phyloP scores from a whole-genome alignment of 805 yeast genomes.

The Ogataea neopini region DNA sequence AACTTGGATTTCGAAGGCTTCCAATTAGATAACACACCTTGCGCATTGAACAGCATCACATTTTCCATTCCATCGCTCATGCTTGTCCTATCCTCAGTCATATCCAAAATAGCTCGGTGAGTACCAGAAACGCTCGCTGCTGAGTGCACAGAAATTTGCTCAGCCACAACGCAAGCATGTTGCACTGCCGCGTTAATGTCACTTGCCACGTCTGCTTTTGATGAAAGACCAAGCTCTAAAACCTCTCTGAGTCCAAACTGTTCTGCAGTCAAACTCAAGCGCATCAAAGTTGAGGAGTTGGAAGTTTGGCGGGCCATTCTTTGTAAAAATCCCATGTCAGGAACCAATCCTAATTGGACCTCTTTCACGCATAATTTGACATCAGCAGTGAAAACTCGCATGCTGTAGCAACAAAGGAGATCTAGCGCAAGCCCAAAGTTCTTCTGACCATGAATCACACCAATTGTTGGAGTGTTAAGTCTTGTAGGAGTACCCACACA shows the following conservation, averaged over 20 bases:
- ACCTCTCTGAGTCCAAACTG: constrained; percentile 59
- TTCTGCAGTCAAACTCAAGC: constrained; percentile 63
- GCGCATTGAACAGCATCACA: constrained; percentile 40
- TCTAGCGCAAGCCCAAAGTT: constrained; percentile 70
- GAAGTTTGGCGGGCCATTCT: constrained; percentile 56
- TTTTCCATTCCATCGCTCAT: constrained; percentile 49
- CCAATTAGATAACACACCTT: constrained; percentile 1
- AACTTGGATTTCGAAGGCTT: not conserved
- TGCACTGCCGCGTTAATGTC: constrained; percentile 50
- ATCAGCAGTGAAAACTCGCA: constrained; percentile 56
- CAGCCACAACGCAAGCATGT: constrained; percentile 52
- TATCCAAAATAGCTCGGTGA: constrained; percentile 51
- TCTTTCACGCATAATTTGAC: constrained; percentile 63
- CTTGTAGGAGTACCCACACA: constrained; percentile 50
- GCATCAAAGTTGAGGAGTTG: constrained; percentile 58
- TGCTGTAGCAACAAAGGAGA: constrained; percentile 56
- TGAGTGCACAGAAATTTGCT: constrained; percentile 44
- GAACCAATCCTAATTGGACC: constrained; percentile 70
- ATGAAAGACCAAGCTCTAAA: constrained; percentile 52
- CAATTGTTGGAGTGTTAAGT: constrained; percentile 62
- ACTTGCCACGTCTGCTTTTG: constrained; percentile 41
- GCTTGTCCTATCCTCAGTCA: constrained; percentile 35
- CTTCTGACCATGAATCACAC: constrained; percentile 60
- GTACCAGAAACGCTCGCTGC: constrained; percentile 68
- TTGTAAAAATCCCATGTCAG: constrained; percentile 79